phyloP scores from a whole-genome alignment of 2,329 filamentous ascomycete genomes.

The Xylariales sp. region DNA sequence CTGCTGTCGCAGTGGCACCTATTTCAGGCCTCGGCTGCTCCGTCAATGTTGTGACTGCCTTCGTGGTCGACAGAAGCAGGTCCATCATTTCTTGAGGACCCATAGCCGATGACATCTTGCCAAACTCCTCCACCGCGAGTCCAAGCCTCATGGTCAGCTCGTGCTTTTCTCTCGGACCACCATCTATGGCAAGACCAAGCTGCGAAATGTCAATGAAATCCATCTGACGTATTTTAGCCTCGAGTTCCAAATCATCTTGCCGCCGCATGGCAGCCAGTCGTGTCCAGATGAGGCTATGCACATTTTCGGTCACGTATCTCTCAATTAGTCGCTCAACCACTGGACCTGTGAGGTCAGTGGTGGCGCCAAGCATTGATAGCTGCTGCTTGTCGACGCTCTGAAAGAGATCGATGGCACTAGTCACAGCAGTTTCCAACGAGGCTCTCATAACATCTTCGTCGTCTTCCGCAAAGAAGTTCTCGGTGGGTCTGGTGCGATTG shows the following conservation, averaged over 20 bases:
- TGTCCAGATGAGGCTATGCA: conserved; percentile 86
- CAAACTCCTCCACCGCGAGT: conserved; percentile 81
- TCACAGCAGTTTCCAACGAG: conserved; percentile 87
- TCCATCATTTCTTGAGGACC: conserved; percentile 89
- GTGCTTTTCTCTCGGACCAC: conserved; percentile 71
- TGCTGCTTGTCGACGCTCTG: conserved; percentile 95
- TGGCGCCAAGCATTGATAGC: conserved; percentile 82
- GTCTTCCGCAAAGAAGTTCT: conserved; percentile 74
- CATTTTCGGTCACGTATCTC: conserved; percentile 86
- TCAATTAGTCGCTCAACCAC: conserved; percentile 92
- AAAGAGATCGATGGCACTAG: conserved; percentile 89
- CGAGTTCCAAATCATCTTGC: conserved; percentile 79
- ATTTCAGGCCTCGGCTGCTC: conserved; percentile 38
- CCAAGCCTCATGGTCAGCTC: conserved; percentile 73
- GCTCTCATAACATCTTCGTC: conserved; percentile 88
- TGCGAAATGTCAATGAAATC: conserved; percentile 90
- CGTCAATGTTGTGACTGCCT: conserved; percentile 69
- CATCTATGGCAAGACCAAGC: conserved; percentile 81
- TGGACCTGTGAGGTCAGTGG: conserved; percentile 88
- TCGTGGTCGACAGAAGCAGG: conserved; percentile 73
- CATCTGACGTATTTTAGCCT: conserved; percentile 89
- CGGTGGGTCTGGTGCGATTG: conserved; percentile 43
- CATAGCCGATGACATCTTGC: conserved; percentile 71
- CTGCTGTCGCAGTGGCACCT: conserved; percentile 33
- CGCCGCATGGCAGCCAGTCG: conserved; percentile 72